Evolutionary conservation across 2,329 filamentous ascomycete species (phyloP).

Genomic region (Penicillium paneum): DNA sequence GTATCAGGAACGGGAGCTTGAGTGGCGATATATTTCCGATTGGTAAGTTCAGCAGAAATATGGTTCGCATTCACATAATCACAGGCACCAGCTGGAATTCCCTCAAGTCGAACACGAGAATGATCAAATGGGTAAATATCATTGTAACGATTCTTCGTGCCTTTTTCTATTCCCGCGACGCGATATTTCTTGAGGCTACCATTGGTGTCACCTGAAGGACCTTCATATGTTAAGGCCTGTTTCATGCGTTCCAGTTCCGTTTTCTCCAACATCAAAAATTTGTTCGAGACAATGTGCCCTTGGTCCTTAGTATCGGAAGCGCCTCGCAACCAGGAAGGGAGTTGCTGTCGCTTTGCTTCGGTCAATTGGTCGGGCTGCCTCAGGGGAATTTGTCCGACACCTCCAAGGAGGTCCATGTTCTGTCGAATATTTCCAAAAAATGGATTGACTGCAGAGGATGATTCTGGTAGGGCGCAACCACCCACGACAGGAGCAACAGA

Average conservation of each 20-base stretch:
- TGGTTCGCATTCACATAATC: constrained; percentile 97
- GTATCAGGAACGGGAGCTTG: constrained; percentile 91
- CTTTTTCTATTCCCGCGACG: constrained; percentile 90
- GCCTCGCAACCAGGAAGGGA: constrained; percentile 75
- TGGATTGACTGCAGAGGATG: constrained; percentile 68
- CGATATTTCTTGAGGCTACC: constrained; percentile 55
- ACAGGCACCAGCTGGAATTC: constrained; percentile 64
- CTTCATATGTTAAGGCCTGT: constrained; percentile 64
- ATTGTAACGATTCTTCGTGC: constrained; percentile 93
- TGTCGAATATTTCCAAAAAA: constrained; percentile 97
- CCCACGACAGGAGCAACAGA: constrained; percentile 76
- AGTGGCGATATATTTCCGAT: constrained; percentile 92
- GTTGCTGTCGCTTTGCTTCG: constrained; percentile 45
- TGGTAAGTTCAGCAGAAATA: constrained; percentile 72
- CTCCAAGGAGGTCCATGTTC: constrained; percentile 90
- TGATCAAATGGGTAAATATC: constrained; percentile 97
- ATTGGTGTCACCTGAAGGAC: constrained; percentile 46
- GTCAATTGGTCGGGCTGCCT: constrained; percentile 56
- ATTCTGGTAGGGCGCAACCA: constrained; percentile 74
- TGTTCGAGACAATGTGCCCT: constrained; percentile 76
- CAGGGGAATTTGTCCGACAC: constrained; percentile 75
- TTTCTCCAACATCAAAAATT: constrained; percentile 79
- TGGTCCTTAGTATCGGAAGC: constrained; percentile 66
- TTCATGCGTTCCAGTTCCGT: constrained; percentile 91
- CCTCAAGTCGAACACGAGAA: constrained; percentile 74